Base-by-base conservation (phyloP, 2,329 filamentous ascomycete genomes). In the Penicillium sp. region DNA sequence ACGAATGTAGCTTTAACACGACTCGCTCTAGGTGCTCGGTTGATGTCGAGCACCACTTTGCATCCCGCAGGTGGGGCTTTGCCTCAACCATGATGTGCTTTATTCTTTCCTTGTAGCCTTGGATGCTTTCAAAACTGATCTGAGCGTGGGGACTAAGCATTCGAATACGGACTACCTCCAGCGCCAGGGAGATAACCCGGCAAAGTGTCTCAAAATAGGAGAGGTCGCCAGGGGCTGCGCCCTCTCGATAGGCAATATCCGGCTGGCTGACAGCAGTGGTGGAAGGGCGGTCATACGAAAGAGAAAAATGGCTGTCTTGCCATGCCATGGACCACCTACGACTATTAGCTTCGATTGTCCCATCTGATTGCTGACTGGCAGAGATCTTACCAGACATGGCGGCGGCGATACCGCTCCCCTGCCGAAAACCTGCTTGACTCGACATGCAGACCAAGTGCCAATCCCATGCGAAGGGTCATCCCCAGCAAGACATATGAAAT, bases 271-370 rank as follows among this genome's bases (percentile, higher is more conserved):
- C 74, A 4, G 76, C 76, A 17, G 69, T 74, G 10, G 75, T 76
- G 2, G 77, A 77, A 2, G 72, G 73, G 25, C 79, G 66, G 51
- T 83, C 79, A 52, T 81, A 83, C 2, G 78, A 81, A 20, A 83
- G 74, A 7, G 78, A 81, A 16, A 83, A 72, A 32, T 82, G 68
- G 40, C 77, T 80, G 51, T 83, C 79, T 55, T 82, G 79, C 79
- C 79, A 83, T 20, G 81, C 71, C 48, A 82, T 71, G 2, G 77
- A 77, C 79, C 79, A 83, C 72, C 72, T 74, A 17, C 14, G 15
- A 14, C 13, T 4, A 25, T 47, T 30, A 45, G 34, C 21, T 30
- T 32, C 29, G 18, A 34, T 26, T 28, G 17, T 23, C 9, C 13
- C 14, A 14, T 31, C 8, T 16, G 17, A n/a, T 27, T 9, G n/a